Percentiles rank a stretch among this genome's conserved stretches.
These are phyloP conservation scores for Dryas alaskensis DNA, from an alignment of 306 rosid species.

Conservation along the genomic window DNA sequence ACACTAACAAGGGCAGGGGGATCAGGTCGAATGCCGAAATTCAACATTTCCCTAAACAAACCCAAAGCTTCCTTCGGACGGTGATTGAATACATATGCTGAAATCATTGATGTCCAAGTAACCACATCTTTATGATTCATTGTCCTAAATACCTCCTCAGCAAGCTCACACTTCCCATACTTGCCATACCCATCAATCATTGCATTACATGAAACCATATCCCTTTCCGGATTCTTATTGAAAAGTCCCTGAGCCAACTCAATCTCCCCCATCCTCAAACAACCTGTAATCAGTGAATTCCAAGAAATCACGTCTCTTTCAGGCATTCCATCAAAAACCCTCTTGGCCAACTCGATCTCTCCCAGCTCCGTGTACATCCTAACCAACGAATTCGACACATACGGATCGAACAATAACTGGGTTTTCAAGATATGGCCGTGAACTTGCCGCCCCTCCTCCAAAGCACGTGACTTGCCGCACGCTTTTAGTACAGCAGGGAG, in stretches of 20 bases:
- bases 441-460: slow-evolving; percentile 43
- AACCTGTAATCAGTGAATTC: slow-evolving; percentile 52
- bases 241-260: slow-evolving; percentile 37
- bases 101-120: slow-evolving; percentile 51
- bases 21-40: slow-evolving; percentile 40
- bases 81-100: slow-evolving; percentile 36
- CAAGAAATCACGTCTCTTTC: slow-evolving; percentile 44
- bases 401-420: slow-evolving; percentile 38
- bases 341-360: slow-evolving; percentile 30
- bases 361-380: slow-evolving; percentile 46
- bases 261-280: slow-evolving; percentile 35
- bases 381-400: slow-evolving; percentile 46
- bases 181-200: slow-evolving; percentile 62
- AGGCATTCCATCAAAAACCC: slow-evolving; percentile 52
- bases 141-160: slow-evolving; percentile 38
- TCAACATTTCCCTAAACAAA: slow-evolving; percentile 50
- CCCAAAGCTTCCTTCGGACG: slow-evolving; percentile 34
- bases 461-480: slow-evolving; percentile 39
- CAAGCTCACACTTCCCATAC: slow-evolving; percentile 41
- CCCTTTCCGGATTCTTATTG: slow-evolving; percentile 38
- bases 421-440: slow-evolving; percentile 45
- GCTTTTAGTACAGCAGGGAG: slow-evolving; percentile 50
- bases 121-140: slow-evolving; percentile 41
- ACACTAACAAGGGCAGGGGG: slow-evolving; percentile 48
- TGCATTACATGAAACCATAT: slow-evolving; percentile 39